Percentiles rank a stretch among this genome's conserved stretches.
Evolutionary conservation across 306 rosid genomes (phyloP).

Genomic region (Cicer arietinum): DNA sequence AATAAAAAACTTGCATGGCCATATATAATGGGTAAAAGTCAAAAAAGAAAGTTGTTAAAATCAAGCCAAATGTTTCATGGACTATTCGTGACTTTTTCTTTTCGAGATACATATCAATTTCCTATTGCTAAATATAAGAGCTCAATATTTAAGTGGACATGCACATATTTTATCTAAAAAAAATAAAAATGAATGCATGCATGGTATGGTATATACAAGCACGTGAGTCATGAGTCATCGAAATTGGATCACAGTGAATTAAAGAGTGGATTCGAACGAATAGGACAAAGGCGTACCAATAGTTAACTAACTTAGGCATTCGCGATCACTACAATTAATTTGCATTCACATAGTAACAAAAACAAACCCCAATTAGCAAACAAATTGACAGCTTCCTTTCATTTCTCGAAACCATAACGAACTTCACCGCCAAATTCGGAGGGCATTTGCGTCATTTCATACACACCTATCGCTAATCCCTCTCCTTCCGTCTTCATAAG

Average conservation of each 20-base stretch:
- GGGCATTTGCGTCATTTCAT: conserved; percentile 34
- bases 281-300: conserved; percentile 41
- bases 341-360: conserved; percentile 13
- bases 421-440: background rate
- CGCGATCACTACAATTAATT: background rate
- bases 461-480: background rate
- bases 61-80: no score
- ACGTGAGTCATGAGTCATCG: conserved; percentile 13
- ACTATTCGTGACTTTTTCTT: no score
- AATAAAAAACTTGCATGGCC: no score
- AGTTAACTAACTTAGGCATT: background rate
- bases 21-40: no score
- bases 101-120: no score
- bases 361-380: background rate
- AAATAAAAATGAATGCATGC: no score
- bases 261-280: conserved; percentile 28
- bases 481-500: background rate
- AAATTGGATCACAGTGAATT: background rate
- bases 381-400: background rate
- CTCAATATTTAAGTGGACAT: no score
- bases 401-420: background rate
- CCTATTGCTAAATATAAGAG: no score
- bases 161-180: no score
- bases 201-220: background rate
- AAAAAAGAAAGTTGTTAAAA: no score